Conservation (phyloP, 2,329 filamentous ascomycete species). For the Pseudogymnoascus sp. region DNA sequence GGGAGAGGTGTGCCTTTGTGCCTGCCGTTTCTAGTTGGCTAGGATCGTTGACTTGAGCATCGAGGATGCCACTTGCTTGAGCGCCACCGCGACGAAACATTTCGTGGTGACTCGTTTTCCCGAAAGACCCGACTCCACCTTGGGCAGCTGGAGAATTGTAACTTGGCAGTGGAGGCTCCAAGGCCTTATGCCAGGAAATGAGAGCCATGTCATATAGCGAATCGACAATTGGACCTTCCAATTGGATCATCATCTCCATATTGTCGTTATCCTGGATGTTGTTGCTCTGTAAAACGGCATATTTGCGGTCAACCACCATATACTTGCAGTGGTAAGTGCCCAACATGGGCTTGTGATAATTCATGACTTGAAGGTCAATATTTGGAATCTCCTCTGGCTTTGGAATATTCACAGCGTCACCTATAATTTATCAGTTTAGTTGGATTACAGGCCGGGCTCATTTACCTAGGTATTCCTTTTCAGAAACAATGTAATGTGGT, state of each 20-base stretch:
- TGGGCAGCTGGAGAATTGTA: slow-evolving; percentile 40
- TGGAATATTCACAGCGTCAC: slow-evolving; percentile 49
- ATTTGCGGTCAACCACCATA: slow-evolving; percentile 63
- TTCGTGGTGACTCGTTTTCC: slow-evolving; percentile 16
- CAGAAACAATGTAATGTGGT: slow-evolving; percentile 53
- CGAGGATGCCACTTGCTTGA: slow-evolving; percentile 24
- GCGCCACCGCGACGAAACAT: slow-evolving; percentile 25
- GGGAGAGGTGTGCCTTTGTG: neutral
- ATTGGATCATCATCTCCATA: slow-evolving; percentile 68
- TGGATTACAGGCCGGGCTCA: neutral
- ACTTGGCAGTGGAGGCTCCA: slow-evolving; percentile 52
- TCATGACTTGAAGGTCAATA: slow-evolving; percentile 63
- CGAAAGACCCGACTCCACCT: slow-evolving; percentile 21
- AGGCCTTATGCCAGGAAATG: slow-evolving; percentile 58
- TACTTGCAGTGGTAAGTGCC: slow-evolving; percentile 75
- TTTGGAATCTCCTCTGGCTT: slow-evolving; percentile 57
- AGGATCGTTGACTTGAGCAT: neutral
- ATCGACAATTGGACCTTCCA: slow-evolving; percentile 70
- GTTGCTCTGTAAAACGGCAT: slow-evolving; percentile 67
- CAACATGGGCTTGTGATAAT: slow-evolving; percentile 59
- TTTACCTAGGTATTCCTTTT: slow-evolving; percentile 47
- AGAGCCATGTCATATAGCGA: slow-evolving; percentile 66
- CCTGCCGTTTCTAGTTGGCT: neutral
- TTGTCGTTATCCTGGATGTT: slow-evolving; percentile 76
- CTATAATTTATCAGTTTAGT: neutral